Base-by-base conservation (phyloP, 2,329 filamentous ascomycete genomes). In the Penicillium occitanis region DNA sequence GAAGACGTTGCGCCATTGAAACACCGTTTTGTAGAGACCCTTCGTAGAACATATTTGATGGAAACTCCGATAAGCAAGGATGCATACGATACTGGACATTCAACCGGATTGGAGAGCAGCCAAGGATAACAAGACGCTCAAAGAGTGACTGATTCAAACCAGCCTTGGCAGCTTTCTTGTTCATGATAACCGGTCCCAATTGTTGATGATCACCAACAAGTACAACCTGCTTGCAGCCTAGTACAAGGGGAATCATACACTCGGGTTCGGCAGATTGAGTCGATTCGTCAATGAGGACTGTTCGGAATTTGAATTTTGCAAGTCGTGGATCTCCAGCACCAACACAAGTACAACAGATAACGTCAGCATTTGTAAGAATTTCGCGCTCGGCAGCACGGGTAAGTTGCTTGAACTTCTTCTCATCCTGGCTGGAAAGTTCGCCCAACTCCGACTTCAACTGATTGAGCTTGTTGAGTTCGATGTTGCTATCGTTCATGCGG, bases 21-120 rank as follows among this genome's bases (percentile, higher is more conserved):
- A 99, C 92, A 75, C 95, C 95, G 72, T 99, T 99, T 79, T 99
- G 95, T 64, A 99, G 85, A 65, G 92, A 95, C 22, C 95, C 95
- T 73, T 98, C 95, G 79, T 99, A 99, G 79, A 99, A 99, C 95
- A 99, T 98, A 81, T 98, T 98, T 67, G 94, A 98, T 0, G 95
- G 95, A 74, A 99, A 99, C 73, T 96, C 91, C 0, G 95, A 98
- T 50, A 99, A 85, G 75, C 94, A 97, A 30, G 95, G 95, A 75
- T 99, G 95, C 95, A 99, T 99, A 75, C 95, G 94, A 77, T 99
- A 99, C 77, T 99, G 95, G 44, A 97, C 93, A 72, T 97, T 96
- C 64, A 99, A 86, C 63, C 94, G 91, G 71, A 97, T 97, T 7
- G 95, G 95, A 46, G 90, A 89, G 73, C 93, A 90, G 53, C 91